Base-by-base conservation (phyloP, 192 early-diverging fungal species). In the Entomortierella parvispora region DNA sequence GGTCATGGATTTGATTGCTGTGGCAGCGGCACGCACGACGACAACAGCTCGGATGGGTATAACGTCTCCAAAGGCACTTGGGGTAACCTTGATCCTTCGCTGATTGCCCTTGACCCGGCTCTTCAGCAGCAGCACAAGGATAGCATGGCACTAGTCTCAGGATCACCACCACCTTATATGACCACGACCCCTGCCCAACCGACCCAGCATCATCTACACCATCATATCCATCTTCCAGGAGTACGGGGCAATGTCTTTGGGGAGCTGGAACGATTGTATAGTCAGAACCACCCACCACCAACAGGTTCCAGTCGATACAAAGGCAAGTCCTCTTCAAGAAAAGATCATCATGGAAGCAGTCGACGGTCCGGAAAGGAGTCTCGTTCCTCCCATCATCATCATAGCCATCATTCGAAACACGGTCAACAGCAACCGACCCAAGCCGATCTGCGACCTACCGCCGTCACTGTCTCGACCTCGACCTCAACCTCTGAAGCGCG, bases 161-260 rank as follows among this genome's bases (percentile, higher is more conserved):
- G 59, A n/a, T 62, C 65, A 0, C 71, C 71, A 2, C 71, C 71
- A 20, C 71, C 71, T 3, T 76, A 76, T 12, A 62, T 76, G 71
- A 76, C 65, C 10, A 56, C 71, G 0, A 44, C 33, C 22, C 37
- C 42, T 4, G 56, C 26, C 3, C 68, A 50, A 5, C 53, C 58
- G 6, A 59, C 65, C 18, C 63, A 67, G 29, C 74, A 77, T 22
- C 74, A 77, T 53, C 20, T 66, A 2, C 65, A 68, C 15, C 65
- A 77, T 31, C 74, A 77, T 50, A 62, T 77, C n/a, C 74, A 77
- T 43, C 43, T 77, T 0, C 74, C 74, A 33, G 74, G 74, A 44
- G 74, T 77, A 10, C 44, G 74, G 2, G 74, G 74, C 6, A 77
- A 77, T n/a, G 55, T 77, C 5, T 77, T 77, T 68, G 74, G 66